Conservation (phyloP, 176 grass and related monocot genomes). For the Cymbopogon citratus region DNA sequence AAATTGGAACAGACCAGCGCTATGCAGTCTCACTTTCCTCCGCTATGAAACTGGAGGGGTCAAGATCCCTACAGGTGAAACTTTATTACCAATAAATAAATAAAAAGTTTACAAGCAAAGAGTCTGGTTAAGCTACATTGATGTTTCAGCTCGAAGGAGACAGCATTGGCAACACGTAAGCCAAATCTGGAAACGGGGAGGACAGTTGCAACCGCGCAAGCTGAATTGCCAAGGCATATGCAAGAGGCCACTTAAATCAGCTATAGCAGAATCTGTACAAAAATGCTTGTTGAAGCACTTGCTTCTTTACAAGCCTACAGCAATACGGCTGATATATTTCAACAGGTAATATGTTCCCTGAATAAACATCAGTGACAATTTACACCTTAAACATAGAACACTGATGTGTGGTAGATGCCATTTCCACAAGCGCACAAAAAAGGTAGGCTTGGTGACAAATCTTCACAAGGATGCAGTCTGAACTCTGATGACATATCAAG, state of each 20-base stretch:
- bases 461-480: background rate
- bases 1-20: too few species aligned
- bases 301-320: background rate
- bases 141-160: background rate
- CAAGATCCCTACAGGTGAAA: too few species aligned
- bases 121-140: too few species aligned
- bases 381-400: constrained; percentile 2
- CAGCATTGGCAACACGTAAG: background rate
- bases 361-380: background rate
- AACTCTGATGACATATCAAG: constrained; percentile 35
- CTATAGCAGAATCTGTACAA: background rate
- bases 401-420: background rate
- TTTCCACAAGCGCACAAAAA: constrained; percentile 61
- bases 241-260: background rate
- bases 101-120: too few species aligned
- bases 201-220: background rate
- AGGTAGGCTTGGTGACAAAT: constrained; percentile 51
- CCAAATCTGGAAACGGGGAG: background rate
- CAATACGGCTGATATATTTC: background rate
- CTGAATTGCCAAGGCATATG: background rate
- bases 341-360: background rate
- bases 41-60: too few species aligned
- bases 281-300: background rate
- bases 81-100: too few species aligned
- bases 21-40: too few species aligned